Percentiles rank a stretch among this genome's conserved stretches.
phyloP scores from a whole-genome alignment of 148 eudicot species.

The Rhododendron kiyosumense region DNA sequence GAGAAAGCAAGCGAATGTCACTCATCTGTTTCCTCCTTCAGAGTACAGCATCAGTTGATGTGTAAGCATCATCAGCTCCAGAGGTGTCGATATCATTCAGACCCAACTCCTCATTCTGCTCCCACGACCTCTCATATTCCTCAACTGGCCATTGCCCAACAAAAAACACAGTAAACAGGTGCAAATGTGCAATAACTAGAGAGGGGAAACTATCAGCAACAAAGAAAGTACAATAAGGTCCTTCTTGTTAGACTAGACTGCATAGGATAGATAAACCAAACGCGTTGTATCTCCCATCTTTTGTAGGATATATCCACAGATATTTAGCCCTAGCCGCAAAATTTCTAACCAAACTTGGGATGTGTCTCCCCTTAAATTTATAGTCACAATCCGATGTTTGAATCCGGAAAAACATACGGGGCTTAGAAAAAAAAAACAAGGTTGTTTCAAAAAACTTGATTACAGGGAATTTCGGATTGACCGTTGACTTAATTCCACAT shows the following conservation, averaged over 20 bases:
- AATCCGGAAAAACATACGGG: neutral
- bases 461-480: neutral
- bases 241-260: neutral
- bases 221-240: neutral
- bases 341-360: neutral
- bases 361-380: neutral
- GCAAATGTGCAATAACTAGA: neutral
- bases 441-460: neutral
- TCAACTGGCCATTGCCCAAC: constrained; percentile 41
- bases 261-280: neutral
- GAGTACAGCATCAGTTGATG: constrained; percentile 1
- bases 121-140: constrained; percentile 91
- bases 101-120: constrained; percentile 95
- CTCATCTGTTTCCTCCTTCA: neutral
- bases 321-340: neutral
- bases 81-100: constrained; percentile 94
- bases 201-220: neutral
- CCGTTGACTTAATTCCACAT: neutral
- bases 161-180: neutral
- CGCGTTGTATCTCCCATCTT: neutral
- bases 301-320: neutral
- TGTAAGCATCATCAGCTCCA: constrained; percentile 77
- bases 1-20: neutral
- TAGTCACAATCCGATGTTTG: neutral
- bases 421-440: neutral